These are phyloP conservation scores for Phalaenopsis hybrid DNA, from an alignment of 116 monocot species.

Conservation along the genomic window DNA sequence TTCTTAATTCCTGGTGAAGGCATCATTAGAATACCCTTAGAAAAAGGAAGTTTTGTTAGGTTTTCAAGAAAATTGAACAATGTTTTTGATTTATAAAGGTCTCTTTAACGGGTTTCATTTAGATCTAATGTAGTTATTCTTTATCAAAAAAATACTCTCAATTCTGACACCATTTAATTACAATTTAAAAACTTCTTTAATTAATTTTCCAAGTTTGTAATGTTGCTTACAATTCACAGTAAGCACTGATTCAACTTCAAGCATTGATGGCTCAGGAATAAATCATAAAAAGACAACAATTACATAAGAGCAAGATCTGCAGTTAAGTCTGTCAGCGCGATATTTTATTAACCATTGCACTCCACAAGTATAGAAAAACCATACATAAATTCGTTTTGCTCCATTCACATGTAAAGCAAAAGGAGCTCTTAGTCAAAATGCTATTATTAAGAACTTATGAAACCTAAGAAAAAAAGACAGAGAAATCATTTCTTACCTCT, in stretches of 20 bases:
- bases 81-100: too few relatives aligned
- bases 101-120: too few relatives aligned
- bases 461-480: neutral
- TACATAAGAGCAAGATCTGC: neutral
- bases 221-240: too few relatives aligned
- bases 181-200: too few relatives aligned
- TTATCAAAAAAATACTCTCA: too few relatives aligned
- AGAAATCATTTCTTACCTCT: slow-evolving; percentile 45
- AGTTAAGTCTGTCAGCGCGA: neutral
- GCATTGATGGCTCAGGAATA: too few relatives aligned
- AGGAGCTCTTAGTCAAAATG: neutral
- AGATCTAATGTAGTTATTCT: too few relatives aligned
- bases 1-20: neutral
- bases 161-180: too few relatives aligned
- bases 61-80: too few relatives aligned
- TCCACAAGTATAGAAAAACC: neutral
- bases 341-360: neutral
- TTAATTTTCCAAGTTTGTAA: too few relatives aligned
- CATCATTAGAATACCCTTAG: neutral
- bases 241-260: too few relatives aligned
- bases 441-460: neutral
- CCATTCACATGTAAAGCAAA: neutral
- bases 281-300: neutral
- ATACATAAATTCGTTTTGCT: neutral
- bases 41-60: neutral